Conservation (phyloP, 176 grass and related monocot genomes). For the Rhynchospora breviuscula region DNA sequence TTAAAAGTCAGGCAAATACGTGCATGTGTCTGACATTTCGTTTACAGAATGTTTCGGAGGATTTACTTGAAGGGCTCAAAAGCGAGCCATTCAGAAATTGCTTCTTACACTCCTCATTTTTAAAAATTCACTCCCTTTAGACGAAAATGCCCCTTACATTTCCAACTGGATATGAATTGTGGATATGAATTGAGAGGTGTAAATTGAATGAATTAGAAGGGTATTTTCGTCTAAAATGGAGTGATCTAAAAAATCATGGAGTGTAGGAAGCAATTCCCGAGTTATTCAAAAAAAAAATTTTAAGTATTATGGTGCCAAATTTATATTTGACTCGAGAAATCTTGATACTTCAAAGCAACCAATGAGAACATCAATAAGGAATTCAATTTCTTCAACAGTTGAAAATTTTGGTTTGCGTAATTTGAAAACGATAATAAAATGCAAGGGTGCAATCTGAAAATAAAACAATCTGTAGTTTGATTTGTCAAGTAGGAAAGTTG, state of each 20-base stretch:
- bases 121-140: no score
- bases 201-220: no score
- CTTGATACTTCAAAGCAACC: not conserved
- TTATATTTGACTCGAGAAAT: not conserved
- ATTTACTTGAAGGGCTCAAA: not conserved
- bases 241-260: no score
- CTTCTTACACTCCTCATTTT: no score
- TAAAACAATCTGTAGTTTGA: not conserved
- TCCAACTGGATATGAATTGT: no score
- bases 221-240: no score
- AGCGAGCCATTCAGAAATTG: not conserved
- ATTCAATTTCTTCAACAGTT: not conserved
- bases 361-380: not conserved
- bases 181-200: no score
- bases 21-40: not conserved
- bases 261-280: no score
- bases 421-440: not conserved
- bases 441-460: conserved; percentile 5
- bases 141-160: no score
- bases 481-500: not conserved
- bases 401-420: not conserved
- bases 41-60: not conserved
- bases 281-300: not conserved
- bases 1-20: not conserved
- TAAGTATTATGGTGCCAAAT: not conserved